Evolutionary conservation across 805 yeast genomes (phyloP), one percentile per base, ranked within the genome.

Genomic region (Blastobotrys parvus): DNA sequence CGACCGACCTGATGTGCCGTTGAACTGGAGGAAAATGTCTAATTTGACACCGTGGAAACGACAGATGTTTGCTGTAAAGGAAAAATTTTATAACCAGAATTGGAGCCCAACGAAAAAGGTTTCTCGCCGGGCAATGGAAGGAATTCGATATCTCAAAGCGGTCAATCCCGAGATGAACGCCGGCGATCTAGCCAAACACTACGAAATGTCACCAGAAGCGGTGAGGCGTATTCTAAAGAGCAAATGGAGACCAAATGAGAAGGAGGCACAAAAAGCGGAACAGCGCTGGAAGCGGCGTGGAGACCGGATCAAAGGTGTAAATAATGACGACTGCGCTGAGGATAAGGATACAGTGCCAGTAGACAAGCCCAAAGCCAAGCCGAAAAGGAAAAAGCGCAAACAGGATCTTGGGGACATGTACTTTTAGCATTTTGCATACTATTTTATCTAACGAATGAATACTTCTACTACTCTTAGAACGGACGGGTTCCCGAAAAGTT

Each of bases 201-300:
- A 82, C 61, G 67, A 72, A 39, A 71, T 86, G 3, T 82, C 92
- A 1, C 90, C 94, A 1, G 94, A 88, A 51, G 84, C 89, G 0
- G 74, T 88, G 2, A 68, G 95, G 45, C 72, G 95, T 49, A 86
- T 89, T 16, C 58, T 89, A 50, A 79, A 77, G 57, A 79, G 90
- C 3, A 76, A 71, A 31, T 89, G 95, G 94, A 62, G 59, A 15
- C 95, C 95, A 0, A 67, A 61, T 3, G 70, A 65, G 1, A 70
- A 69, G n/a, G 84, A 80, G 46, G 71, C 67, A 32, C 60, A 54
- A 22, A 57, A 71, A 15, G 39, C 71, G 2, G 60, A 67, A 25
- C 62, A 63, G 15, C 69, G 90, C 48, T 82, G 85, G 78, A 61
- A 58, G 23, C 64, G 61, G 30, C 64, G 82, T 52, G 75, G 75